Evolutionary conservation across 208 protist genomes (phyloP).

Genomic region (Trichomonas gallinae): DNA sequence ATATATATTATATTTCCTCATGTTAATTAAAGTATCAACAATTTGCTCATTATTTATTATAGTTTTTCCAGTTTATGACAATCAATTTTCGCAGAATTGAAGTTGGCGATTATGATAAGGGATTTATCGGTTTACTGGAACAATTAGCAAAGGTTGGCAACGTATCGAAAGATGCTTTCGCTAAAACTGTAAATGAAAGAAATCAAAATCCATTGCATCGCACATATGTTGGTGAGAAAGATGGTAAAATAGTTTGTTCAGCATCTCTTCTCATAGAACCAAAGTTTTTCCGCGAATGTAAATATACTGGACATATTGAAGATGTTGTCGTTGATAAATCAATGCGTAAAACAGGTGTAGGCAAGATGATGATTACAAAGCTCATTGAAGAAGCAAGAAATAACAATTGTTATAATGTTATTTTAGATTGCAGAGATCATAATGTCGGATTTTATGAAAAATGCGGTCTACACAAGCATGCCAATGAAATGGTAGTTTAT

Average conservation of each 20-base stretch:
- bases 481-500: constrained; percentile 48
- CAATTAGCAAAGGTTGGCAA: not conserved
- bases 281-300: constrained; percentile 50
- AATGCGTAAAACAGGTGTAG: constrained; percentile 32
- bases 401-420: constrained; percentile 47
- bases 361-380: constrained; percentile 35
- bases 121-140: not conserved
- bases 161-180: not conserved
- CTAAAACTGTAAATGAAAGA: not conserved
- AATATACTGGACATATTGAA: constrained; percentile 56
- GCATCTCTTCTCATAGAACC: constrained; percentile 50
- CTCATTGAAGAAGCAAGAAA: constrained; percentile 35
- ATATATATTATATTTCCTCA: too few relatives aligned
- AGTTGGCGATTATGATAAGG: not conserved
- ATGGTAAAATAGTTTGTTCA: constrained; percentile 38
- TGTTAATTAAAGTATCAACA: too few relatives aligned
- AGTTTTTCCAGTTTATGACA: not conserved
- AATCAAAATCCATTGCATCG: not conserved
- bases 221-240: not conserved
- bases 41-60: too few relatives aligned
- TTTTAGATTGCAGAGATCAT: constrained; percentile 56
- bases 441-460: constrained; percentile 57
- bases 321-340: constrained; percentile 55
- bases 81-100: not conserved
- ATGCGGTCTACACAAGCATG: constrained; percentile 48